A percentile compares a stretch with the other conserved stretches of the same genome.
Evolutionary conservation across 2,329 filamentous ascomycete genomes (phyloP).

Genomic region (Delphinella strobiligena): DNA sequence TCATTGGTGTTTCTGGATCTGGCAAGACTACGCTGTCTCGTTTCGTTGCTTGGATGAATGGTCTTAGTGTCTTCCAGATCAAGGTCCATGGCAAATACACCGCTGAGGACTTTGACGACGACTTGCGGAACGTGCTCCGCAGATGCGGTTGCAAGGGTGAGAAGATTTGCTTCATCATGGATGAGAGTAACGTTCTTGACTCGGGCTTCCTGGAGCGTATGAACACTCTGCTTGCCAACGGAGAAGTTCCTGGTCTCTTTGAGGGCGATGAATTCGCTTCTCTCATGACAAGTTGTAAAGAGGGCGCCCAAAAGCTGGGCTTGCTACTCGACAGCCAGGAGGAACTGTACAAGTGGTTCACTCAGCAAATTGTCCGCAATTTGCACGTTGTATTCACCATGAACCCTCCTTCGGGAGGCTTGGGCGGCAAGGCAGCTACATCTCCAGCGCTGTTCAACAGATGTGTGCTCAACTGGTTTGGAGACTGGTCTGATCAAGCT

Average conservation of each 20-base stretch:
- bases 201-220: conserved; percentile 98
- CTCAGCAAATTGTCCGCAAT: conserved; percentile 97
- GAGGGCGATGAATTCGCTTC: conserved; percentile 97
- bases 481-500: conserved; percentile 98
- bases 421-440: conserved; percentile 92
- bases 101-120: conserved; percentile 95
- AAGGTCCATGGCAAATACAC: conserved; percentile 99
- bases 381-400: conserved; percentile 99
- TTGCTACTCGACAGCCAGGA: conserved; percentile 93
- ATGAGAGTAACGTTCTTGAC: conserved; percentile 95
- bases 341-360: conserved; percentile 99
- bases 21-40: conserved; percentile 96
- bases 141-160: conserved; percentile 95
- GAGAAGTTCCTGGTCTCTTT: conserved; percentile 97
- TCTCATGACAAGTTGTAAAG: conserved; percentile 98
- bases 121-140: conserved; percentile 83
- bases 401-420: conserved; percentile 92
- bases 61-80: conserved; percentile 97
- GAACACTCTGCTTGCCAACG: conserved; percentile 97
- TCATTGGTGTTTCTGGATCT: conserved; percentile 96
- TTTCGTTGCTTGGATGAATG: conserved; percentile 99
- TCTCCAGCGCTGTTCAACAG: conserved; percentile 98
- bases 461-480: conserved; percentile 99
- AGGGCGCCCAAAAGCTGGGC: conserved; percentile 92
- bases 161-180: conserved; percentile 99